These are phyloP conservation scores for thale cress (Arabidopsis thaliana) DNA, from an alignment of 345 rosid genomes.

Conservation along the genomic window TAIR10.1 NC_003076.8:24865501-24866000, in stretches of 20 bases:
- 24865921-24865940: too few relatives aligned
- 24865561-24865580: conserved; percentile 71
- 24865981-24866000: background rate
- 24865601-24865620: conserved; percentile 20
- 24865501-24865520: conserved; percentile 66
- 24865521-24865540: conserved; percentile 63
- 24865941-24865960: background rate
- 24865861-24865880: background rate
- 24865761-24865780: background rate
- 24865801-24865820: background rate
- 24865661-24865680: conserved; percentile 1
- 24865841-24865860: background rate
- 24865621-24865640: conserved; percentile 10
- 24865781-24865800: background rate
- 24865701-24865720: background rate
- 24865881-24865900: background rate
- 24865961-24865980: background rate
- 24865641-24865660: background rate
- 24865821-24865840: background rate
- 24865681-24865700: conserved; percentile 3
- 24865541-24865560: conserved; percentile 68
- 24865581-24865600: conserved; percentile 55
- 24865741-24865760: conserved; percentile 7
- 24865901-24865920: too few relatives aligned
- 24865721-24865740: background rate